These are phyloP conservation scores for Chenopodium suecicum DNA, from an alignment of 148 eudicot genomes.

Conservation along the genomic window DNA sequence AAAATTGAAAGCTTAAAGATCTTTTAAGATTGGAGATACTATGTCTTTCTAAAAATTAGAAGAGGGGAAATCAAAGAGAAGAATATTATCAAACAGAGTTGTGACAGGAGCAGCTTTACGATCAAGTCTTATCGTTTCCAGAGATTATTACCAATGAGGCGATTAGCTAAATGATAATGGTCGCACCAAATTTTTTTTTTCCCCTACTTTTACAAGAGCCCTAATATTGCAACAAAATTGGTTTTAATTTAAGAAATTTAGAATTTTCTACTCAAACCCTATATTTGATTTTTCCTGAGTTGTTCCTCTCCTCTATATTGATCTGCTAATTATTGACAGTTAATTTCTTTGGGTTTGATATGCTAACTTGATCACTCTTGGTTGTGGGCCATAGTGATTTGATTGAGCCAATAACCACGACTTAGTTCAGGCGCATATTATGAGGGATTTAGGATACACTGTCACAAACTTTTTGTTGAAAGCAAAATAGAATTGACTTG, in stretches of 20 bases:
- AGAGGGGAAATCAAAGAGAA: too few species aligned
- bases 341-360: neutral
- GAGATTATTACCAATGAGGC: neutral
- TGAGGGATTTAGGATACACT: neutral
- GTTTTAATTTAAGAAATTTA: neutral
- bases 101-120: neutral
- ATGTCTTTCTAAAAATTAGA: too few species aligned
- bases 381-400: neutral
- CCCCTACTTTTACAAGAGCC: neutral
- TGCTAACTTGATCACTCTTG: neutral
- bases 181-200: neutral
- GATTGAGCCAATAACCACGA: neutral
- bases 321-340: neutral
- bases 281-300: neutral
- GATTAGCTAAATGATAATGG: neutral
- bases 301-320: neutral
- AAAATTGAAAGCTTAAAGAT: too few species aligned
- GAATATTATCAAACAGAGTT: neutral
- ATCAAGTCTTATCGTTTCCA: neutral
- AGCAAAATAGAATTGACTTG: neutral
- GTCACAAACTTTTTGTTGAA: neutral
- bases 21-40: too few species aligned
- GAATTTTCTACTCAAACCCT: neutral
- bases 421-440: neutral
- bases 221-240: neutral